phyloP scores from a whole-genome alignment of 2,329 filamentous ascomycete genomes.

The Pseudogymnoascus sp. region DNA sequence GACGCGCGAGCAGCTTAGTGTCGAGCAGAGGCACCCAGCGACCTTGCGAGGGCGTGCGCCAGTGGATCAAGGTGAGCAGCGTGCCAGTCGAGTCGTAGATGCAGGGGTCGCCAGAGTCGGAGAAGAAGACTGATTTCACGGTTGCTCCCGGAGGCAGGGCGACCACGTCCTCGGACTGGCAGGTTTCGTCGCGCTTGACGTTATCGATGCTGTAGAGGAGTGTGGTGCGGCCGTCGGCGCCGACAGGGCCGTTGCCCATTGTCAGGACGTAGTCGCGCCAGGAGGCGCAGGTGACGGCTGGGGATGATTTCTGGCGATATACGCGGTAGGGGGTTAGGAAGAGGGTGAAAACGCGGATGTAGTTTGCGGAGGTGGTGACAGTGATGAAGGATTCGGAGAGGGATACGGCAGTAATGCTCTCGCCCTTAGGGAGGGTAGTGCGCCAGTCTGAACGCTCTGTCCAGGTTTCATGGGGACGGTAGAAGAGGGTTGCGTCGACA shows the following conservation, averaged over 20 bases:
- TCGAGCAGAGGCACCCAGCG: conserved; percentile 90
- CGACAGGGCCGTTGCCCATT: conserved; percentile 82
- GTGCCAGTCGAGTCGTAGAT: conserved; percentile 93
- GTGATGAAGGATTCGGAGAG: conserved; percentile 87
- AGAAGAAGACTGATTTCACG: conserved; percentile 82
- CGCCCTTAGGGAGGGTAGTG: conserved; percentile 77
- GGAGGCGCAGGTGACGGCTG: conserved; percentile 85
- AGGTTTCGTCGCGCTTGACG: conserved; percentile 86
- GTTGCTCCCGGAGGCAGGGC: conserved; percentile 68
- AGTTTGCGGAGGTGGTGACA: conserved; percentile 76
- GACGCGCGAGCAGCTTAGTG: conserved; percentile 72
- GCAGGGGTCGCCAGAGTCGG: conserved; percentile 86
- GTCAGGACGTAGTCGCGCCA: conserved; percentile 97
- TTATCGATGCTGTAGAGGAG: conserved; percentile 91
- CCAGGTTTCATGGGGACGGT: conserved; percentile 95
- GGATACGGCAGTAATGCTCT: conserved; percentile 79
- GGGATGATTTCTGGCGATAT: conserved; percentile 83
- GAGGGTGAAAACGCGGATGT: conserved; percentile 85
- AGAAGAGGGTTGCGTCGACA: conserved; percentile 75
- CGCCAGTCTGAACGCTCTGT: conserved; percentile 85
- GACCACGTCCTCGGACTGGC: conserved; percentile 86
- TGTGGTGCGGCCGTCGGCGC: conserved; percentile 66
- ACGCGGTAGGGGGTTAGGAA: conserved; percentile 85
- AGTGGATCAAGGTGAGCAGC: conserved; percentile 79
- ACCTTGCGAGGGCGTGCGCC: conserved; percentile 77